Conservation (phyloP, 768 basidiomycete genomes). For the Amanita jacksonii region DNA sequence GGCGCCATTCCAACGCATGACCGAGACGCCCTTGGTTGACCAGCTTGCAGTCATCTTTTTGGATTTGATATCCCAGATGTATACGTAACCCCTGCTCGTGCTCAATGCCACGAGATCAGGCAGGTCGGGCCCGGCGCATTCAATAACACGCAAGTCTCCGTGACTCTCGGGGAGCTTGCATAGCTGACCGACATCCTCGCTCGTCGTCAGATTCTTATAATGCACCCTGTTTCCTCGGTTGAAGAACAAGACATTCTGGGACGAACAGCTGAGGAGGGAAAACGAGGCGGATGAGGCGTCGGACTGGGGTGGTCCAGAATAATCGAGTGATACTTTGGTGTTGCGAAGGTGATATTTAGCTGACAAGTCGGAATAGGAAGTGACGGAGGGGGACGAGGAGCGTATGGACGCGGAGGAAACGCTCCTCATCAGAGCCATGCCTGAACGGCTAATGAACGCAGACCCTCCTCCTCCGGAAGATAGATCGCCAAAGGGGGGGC, state of each 20-base stretch:
- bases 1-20: conserved; percentile 57
- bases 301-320: conserved; percentile 16
- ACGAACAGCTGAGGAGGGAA: conserved; percentile 33
- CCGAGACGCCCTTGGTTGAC: conserved; percentile 50
- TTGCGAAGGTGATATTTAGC: conserved; percentile 24
- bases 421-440: conserved; percentile 24
- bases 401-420: conserved; percentile 23
- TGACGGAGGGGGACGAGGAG: conserved; percentile 14
- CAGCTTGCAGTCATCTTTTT: conserved; percentile 45
- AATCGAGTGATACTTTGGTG: conserved; percentile 25
- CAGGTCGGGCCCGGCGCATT: conserved; percentile 25
- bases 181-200: conserved; percentile 38
- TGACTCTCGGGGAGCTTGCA: conserved; percentile 38
- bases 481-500: conserved; percentile 12
- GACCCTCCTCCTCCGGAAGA: conserved; percentile 13
- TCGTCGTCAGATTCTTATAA: conserved; percentile 33
- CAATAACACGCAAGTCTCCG: conserved; percentile 35
- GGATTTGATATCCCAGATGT: conserved; percentile 62
- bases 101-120: conserved; percentile 47
- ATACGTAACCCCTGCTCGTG: conserved; percentile 52
- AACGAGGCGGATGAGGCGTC: conserved; percentile 12
- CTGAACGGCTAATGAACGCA: conserved; percentile 18
- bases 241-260: conserved; percentile 36
- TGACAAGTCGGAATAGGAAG: conserved; percentile 26
- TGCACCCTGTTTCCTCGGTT: conserved; percentile 47